Evolutionary conservation across 129 eudicot genomes (phyloP).

Genomic region (Lactuca sativa): DNA sequence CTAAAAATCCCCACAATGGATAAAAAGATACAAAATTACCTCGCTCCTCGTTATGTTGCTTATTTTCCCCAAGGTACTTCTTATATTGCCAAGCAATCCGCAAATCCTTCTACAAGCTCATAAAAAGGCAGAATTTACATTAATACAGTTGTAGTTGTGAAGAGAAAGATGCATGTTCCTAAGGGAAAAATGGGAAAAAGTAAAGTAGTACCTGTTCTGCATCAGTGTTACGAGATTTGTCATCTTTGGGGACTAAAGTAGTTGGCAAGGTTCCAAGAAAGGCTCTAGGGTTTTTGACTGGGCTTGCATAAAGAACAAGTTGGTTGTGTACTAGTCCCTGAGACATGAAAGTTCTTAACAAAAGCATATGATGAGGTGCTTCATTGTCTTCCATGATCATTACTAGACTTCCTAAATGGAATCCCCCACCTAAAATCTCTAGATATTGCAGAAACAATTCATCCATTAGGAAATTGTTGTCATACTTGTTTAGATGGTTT

Average conservation of each 20-base stretch:
- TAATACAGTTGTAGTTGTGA: not conserved
- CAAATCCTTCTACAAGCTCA: constrained; percentile 57
- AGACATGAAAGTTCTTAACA: constrained; percentile 90
- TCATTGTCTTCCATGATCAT: constrained; percentile 94
- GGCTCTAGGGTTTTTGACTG: constrained; percentile 72
- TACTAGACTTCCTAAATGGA: constrained; percentile 84
- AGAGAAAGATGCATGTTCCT: too few relatives aligned
- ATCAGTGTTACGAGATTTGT: constrained; percentile 54
- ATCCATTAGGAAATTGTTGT: not conserved
- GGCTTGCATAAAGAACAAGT: constrained; percentile 85
- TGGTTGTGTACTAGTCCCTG: constrained; percentile 92
- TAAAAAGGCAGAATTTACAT: constrained; percentile 10
- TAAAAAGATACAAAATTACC: constrained; percentile 41
- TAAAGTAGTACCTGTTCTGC: constrained; percentile 52
- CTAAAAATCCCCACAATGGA: constrained; percentile 1
- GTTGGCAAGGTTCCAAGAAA: constrained; percentile 92
- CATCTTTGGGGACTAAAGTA: constrained; percentile 68
- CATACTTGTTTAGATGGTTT: constrained; percentile 2
- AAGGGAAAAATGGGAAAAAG: too few relatives aligned
- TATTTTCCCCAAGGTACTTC: constrained; percentile 77
- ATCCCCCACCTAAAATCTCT: constrained; percentile 99
- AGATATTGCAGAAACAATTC: constrained; percentile 6
- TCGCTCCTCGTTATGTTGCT: constrained; percentile 49
- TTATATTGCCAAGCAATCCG: constrained; percentile 99
- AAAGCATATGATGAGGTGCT: constrained; percentile 99